Conservation (phyloP, 2,329 filamentous ascomycete species). For the Penicillium sp. region DNA sequence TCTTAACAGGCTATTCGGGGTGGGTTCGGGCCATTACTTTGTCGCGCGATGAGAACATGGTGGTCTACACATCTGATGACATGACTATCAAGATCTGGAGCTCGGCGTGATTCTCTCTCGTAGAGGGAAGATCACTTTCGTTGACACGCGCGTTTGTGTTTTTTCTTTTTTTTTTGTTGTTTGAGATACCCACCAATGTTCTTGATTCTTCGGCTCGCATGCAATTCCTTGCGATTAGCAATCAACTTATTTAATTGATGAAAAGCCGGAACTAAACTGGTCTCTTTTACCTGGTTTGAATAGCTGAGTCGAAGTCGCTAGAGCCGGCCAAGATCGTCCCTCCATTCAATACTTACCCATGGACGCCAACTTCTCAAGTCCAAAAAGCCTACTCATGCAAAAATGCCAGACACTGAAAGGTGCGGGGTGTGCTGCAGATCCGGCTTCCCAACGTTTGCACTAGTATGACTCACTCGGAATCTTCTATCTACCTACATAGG, state of each 20-base stretch:
- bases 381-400: background rate
- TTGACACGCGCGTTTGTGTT: background rate
- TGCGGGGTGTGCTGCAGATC: background rate
- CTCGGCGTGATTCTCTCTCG: slow-evolving; percentile 1
- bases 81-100: slow-evolving; percentile 15
- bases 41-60: background rate
- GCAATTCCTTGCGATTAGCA: slow-evolving; percentile 1
- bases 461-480: background rate
- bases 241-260: background rate
- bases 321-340: background rate
- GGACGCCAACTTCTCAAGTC: background rate
- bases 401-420: background rate
- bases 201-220: slow-evolving; percentile 1
- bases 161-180: slow-evolving; percentile 3
- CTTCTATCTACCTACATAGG: background rate
- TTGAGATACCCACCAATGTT: slow-evolving; percentile 12
- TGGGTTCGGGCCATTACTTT: slow-evolving; percentile 10
- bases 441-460: background rate
- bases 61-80: slow-evolving; percentile 10
- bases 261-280: background rate
- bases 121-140: background rate
- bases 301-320: background rate
- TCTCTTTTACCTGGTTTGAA: background rate
- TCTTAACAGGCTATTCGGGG: slow-evolving; percentile 8
- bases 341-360: background rate